These are phyloP conservation scores for Primulina tabacum DNA, from an alignment of 257 asterid genomes.

Conservation along the genomic window DNA sequence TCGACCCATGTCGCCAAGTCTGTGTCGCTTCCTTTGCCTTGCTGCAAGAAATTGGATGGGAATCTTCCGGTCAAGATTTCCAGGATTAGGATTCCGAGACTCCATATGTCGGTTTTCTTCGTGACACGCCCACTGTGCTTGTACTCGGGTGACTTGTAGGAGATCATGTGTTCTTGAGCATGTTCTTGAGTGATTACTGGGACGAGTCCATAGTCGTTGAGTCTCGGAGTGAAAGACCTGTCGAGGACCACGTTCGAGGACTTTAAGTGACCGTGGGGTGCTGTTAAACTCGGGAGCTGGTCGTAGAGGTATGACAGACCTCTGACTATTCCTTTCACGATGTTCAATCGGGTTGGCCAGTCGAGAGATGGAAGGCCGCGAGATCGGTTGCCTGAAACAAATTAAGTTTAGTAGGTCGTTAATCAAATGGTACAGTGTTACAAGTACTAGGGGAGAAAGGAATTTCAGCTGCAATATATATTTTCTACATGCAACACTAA, in stretches of 20 bases:
- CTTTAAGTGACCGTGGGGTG: constrained; percentile 90
- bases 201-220: constrained; percentile 70
- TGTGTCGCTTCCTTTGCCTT: constrained; percentile 36
- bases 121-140: constrained; percentile 44
- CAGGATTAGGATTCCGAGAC: constrained; percentile 72
- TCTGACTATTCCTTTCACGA: constrained; percentile 68
- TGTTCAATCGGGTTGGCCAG: constrained; percentile 72
- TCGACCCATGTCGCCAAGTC: constrained; percentile 65
- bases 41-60: constrained; percentile 50
- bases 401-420: background rate
- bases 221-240: constrained; percentile 48
- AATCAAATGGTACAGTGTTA: background rate
- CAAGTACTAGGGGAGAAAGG: no score
- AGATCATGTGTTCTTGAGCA: constrained; percentile 55
- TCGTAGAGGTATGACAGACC: constrained; percentile 73
- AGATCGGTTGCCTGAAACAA: constrained; percentile 45
- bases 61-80: constrained; percentile 66
- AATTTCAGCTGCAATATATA: no score
- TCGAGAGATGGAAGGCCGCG: constrained; percentile 49
- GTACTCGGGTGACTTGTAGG: constrained; percentile 83
- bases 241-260: constrained; percentile 83
- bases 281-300: constrained; percentile 73
- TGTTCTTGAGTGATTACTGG: constrained; percentile 78
- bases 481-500: no score
- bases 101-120: constrained; percentile 82